A percentile compares a stretch with the other conserved stretches of the same genome.
Evolutionary conservation across 129 eudicot genomes (phyloP).

Genomic region (Rutidosis leptorrhynchoides): DNA sequence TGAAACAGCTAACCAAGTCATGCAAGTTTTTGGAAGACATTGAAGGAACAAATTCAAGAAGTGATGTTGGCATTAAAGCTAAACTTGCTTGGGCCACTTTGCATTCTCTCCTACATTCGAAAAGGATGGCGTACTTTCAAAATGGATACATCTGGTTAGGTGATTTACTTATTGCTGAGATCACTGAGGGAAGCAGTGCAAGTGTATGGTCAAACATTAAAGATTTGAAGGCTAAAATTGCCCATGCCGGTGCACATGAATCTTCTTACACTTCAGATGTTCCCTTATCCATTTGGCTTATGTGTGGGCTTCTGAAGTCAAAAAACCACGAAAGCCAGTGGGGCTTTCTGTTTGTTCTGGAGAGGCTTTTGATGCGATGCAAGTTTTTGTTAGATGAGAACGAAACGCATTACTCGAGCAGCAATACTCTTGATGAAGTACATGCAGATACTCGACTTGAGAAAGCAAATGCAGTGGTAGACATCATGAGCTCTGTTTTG

Average conservation of each 20-base stretch:
- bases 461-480: constrained; percentile 91
- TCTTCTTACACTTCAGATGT: no score
- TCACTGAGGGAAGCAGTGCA: constrained; percentile 48
- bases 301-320: constrained; percentile 90
- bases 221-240: constrained; percentile 57
- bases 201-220: constrained; percentile 65
- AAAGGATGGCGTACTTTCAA: constrained; percentile 55
- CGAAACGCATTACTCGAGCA: constrained; percentile 54
- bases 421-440: constrained; percentile 73
- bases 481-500: constrained; percentile 77
- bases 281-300: constrained; percentile 80
- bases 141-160: constrained; percentile 93
- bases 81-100: constrained; percentile 83
- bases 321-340: constrained; percentile 61
- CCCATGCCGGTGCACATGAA: no score
- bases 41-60: constrained; percentile 47
- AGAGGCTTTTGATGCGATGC: constrained; percentile 77
- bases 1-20: constrained; percentile 60
- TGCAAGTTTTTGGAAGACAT: constrained; percentile 53
- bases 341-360: constrained; percentile 85
- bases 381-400: constrained; percentile 81
- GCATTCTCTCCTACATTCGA: constrained; percentile 90
- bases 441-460: no score
- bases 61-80: constrained; percentile 43
- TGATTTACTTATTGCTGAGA: constrained; percentile 73